A percentile compares a stretch with the other conserved stretches of the same genome.
phyloP scores from a whole-genome alignment of 2,329 filamentous ascomycete genomes.

The Venturia asperata region DNA sequence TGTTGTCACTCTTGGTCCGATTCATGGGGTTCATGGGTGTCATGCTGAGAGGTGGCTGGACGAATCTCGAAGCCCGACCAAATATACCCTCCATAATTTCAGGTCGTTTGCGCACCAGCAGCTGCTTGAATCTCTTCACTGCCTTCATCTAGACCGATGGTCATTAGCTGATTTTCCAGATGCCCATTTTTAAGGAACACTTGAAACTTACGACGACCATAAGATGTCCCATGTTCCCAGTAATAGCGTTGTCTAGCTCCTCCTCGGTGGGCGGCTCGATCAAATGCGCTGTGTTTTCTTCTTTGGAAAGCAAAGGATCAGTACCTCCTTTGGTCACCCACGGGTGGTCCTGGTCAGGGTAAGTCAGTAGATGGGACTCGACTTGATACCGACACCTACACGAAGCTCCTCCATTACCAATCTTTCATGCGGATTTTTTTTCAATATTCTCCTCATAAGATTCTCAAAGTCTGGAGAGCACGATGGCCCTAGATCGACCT shows the following conservation, averaged over 20 bases:
- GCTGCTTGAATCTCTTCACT: conserved; percentile 76
- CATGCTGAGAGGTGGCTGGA: conserved; percentile 51
- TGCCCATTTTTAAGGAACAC: neutral
- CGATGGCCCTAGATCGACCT: conserved; percentile 54
- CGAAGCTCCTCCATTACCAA: conserved; percentile 77
- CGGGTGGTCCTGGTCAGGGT: conserved; percentile 61
- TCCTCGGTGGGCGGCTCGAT: conserved; percentile 81
- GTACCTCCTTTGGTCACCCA: conserved; percentile 82
- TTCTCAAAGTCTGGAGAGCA: conserved; percentile 64
- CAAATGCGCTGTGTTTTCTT: conserved; percentile 78
- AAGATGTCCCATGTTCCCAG: conserved; percentile 77
- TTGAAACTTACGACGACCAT: conserved; percentile 61
- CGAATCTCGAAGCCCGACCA: conserved; percentile 50
- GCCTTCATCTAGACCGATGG: conserved; percentile 64
- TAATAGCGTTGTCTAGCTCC: conserved; percentile 86
- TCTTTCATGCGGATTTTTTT: conserved; percentile 76
- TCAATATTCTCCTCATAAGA: conserved; percentile 64
- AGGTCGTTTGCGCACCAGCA: conserved; percentile 54
- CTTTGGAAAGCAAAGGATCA: conserved; percentile 69
- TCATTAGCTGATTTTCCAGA: neutral
- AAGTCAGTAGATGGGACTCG: conserved; percentile 19
- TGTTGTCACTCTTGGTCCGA: conserved; percentile 45
- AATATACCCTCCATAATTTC: conserved; percentile 53
- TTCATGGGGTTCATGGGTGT: conserved; percentile 37
- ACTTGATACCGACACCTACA: conserved; percentile 48